Conservation (phyloP, 2,329 filamentous ascomycete species). For the Pseudonectria foliicola region DNA sequence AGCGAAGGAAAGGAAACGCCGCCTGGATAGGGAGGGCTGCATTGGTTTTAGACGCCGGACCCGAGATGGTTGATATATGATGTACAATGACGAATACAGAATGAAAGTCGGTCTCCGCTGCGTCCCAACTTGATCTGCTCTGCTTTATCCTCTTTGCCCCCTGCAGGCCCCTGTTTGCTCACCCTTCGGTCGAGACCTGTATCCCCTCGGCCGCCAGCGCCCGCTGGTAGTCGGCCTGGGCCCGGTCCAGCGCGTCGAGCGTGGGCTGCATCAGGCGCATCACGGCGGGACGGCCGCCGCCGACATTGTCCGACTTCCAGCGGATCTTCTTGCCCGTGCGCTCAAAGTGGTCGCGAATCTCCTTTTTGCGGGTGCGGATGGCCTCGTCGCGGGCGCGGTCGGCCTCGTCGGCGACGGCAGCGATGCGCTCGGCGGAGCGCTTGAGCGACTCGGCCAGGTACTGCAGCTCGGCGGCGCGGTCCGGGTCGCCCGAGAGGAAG, state of each 20-base stretch:
- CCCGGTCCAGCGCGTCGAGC: conserved; percentile 61
- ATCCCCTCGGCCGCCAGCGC: conserved; percentile 60
- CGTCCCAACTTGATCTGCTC: background rate
- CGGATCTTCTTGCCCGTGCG: conserved; percentile 67
- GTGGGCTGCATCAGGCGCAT: conserved; percentile 70
- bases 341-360: conserved; percentile 63
- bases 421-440: conserved; percentile 70
- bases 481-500: conserved; percentile 80
- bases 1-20: background rate
- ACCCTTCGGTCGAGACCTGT: conserved; percentile 39
- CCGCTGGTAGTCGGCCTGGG: conserved; percentile 62
- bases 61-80: conserved; percentile 1
- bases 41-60: background rate
- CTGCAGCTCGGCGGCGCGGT: conserved; percentile 71
- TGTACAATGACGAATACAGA: too few species aligned
- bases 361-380: conserved; percentile 59
- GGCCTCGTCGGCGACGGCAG: conserved; percentile 71
- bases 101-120: background rate
- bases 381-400: conserved; percentile 64
- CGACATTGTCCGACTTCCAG: conserved; percentile 60
- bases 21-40: too few species aligned
- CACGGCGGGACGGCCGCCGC: conserved; percentile 71
- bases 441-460: conserved; percentile 77
- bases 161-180: conserved; percentile 1
- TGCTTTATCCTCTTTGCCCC: background rate